phyloP scores from a whole-genome alignment of 176 grass and related monocot genomes.

The Zea luxurians region DNA sequence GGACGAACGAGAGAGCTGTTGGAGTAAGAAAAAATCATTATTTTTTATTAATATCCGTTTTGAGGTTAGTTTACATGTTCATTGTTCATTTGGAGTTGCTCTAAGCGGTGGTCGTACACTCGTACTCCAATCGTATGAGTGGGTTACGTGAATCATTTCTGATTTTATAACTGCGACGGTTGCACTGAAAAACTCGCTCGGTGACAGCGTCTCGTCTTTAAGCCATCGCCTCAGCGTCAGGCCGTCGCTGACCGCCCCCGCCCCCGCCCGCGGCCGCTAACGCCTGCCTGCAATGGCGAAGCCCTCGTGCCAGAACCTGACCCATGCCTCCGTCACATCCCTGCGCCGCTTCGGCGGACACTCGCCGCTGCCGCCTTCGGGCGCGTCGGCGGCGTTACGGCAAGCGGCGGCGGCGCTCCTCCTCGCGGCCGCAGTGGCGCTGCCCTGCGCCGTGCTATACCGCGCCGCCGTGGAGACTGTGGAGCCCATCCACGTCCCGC shows the following conservation, averaged over 20 bases:
- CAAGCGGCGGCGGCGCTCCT: constrained; percentile 28
- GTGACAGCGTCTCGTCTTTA: not conserved
- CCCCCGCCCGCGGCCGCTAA: too few species aligned
- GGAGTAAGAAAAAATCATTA: too few species aligned
- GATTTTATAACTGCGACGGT: too few species aligned
- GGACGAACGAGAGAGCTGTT: too few species aligned
- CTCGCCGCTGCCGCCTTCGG: not conserved
- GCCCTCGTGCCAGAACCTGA: not conserved
- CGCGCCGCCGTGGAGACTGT: constrained; percentile 8
- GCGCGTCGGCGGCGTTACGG: constrained; percentile 10
- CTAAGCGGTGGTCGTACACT: too few species aligned
- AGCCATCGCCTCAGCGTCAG: not conserved
- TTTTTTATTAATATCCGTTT: too few species aligned
- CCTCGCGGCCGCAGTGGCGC: constrained; percentile 37
- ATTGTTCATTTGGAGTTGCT: too few species aligned
- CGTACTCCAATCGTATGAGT: too few species aligned
- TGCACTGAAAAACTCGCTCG: not conserved
- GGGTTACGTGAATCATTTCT: too few species aligned
- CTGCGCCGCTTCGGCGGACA: not conserved
- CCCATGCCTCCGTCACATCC: not conserved
- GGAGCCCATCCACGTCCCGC: not conserved
- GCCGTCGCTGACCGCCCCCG: not conserved
- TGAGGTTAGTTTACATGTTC: too few species aligned
- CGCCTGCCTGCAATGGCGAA: constrained; percentile 30
- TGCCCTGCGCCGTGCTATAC: constrained; percentile 54